Evolutionary conservation across 1,284 basidiomycete species (phyloP).

Genomic region (Melampsora larici-populina): DNA sequence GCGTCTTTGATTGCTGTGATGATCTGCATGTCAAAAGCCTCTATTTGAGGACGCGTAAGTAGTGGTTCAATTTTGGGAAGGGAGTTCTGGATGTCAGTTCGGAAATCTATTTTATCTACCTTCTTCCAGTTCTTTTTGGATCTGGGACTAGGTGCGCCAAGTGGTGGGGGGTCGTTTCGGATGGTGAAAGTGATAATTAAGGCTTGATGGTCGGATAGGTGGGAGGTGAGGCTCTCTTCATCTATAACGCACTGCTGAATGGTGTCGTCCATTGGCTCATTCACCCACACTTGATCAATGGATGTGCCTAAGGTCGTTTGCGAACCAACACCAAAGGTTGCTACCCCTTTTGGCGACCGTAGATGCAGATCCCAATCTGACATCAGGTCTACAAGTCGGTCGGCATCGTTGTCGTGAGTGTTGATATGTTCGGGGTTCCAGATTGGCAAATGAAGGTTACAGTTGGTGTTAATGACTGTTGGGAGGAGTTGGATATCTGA

Average conservation of each 20-base stretch:
- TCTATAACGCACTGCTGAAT: not conserved
- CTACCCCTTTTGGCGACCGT: too few relatives aligned
- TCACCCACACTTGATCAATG: conserved; percentile 7
- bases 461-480: not conserved
- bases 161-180: not conserved
- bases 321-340: not conserved
- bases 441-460: not conserved
- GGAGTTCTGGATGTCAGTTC: not conserved
- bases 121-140: not conserved
- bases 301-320: not conserved
- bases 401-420: not conserved
- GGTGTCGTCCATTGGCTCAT: not conserved
- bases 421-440: not conserved
- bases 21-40: not conserved
- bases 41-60: not conserved
- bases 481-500: not conserved
- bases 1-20: not conserved
- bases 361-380: not conserved
- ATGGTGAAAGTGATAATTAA: not conserved
- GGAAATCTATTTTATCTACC: not conserved
- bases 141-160: not conserved
- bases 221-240: not conserved
- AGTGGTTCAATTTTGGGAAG: not conserved
- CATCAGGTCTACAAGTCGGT: not conserved
- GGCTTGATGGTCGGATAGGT: conserved; percentile 29